Percentiles rank a stretch among this genome's conserved stretches.
phyloP scores from a whole-genome alignment of 129 eudicot genomes.

The Cynara cardunculus region DNA sequence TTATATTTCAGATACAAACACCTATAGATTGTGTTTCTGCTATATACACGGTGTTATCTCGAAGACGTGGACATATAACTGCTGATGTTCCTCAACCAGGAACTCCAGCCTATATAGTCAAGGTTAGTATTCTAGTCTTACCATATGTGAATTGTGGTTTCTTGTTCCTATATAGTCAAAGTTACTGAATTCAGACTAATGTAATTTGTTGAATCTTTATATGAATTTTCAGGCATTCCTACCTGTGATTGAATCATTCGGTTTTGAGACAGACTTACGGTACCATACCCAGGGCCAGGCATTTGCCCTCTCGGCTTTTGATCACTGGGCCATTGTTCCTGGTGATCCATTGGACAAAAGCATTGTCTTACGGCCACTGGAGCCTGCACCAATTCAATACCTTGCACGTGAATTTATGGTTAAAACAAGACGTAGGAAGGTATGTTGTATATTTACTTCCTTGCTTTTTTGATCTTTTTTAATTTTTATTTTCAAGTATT shows the following conservation, averaged over 20 bases:
- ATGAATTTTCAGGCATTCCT: slow-evolving; percentile 64
- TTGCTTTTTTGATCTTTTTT: background rate
- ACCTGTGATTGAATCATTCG: slow-evolving; percentile 96
- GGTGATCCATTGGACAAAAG: slow-evolving; percentile 96
- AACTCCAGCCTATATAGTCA: slow-evolving; percentile 95
- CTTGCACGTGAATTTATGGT: slow-evolving; percentile 99
- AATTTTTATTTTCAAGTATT: background rate
- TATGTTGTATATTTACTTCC: slow-evolving; percentile 12
- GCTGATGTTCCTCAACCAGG: slow-evolving; percentile 99
- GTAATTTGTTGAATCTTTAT: background rate
- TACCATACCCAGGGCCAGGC: slow-evolving; percentile 99
- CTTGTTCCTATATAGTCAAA: background rate
- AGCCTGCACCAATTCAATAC: slow-evolving; percentile 95
- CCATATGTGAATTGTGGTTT: background rate
- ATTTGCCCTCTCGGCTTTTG: slow-evolving; percentile 74
- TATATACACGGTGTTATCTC: slow-evolving; percentile 85
- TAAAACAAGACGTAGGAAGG: slow-evolving; percentile 98
- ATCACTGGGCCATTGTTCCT: slow-evolving; percentile 98
- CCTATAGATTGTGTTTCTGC: slow-evolving; percentile 97
- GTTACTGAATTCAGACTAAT: background rate
- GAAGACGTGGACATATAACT: slow-evolving; percentile 97
- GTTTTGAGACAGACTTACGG: slow-evolving; percentile 93
- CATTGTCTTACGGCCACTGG: slow-evolving; percentile 85
- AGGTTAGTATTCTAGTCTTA: slow-evolving; percentile 50
- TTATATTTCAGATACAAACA: slow-evolving; percentile 86